Evolutionary conservation across 2,329 filamentous ascomycete genomes (phyloP).

Genomic region (Fonsecaea pugnacius): DNA sequence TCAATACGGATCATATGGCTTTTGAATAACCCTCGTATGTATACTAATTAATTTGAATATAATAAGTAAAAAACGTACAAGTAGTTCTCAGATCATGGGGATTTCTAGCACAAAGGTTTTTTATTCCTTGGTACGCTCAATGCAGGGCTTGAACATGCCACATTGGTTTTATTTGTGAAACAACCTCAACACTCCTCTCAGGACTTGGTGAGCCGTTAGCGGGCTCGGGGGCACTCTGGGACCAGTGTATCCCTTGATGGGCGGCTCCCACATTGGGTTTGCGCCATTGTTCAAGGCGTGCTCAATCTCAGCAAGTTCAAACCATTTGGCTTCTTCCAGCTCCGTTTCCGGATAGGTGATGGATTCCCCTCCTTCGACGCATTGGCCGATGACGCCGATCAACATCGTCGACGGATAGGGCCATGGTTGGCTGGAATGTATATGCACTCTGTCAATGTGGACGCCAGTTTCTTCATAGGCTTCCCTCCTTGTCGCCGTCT

Average conservation of each 20-base stretch:
- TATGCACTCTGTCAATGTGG: slow-evolving; percentile 71
- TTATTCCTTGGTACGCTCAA: neutral
- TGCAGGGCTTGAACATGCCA: neutral
- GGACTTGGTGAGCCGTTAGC: slow-evolving; percentile 27
- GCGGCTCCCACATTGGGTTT: slow-evolving; percentile 30
- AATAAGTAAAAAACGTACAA: neutral
- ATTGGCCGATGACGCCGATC: slow-evolving; percentile 83
- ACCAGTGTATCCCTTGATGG: slow-evolving; percentile 25
- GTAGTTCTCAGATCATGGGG: neutral
- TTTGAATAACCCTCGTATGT: neutral
- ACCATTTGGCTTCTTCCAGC: slow-evolving; percentile 88
- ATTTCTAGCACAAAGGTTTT: neutral
- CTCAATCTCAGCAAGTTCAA: slow-evolving; percentile 75
- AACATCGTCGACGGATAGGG: slow-evolving; percentile 82
- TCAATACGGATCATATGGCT: neutral
- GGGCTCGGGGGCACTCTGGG: slow-evolving; percentile 26
- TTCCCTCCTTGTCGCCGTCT: slow-evolving; percentile 79
- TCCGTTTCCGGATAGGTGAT: slow-evolving; percentile 82
- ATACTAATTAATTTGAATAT: neutral
- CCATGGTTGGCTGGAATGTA: slow-evolving; percentile 84
- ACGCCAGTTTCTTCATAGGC: slow-evolving; percentile 86
- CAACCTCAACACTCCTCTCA: slow-evolving; percentile 26
- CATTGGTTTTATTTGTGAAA: slow-evolving; percentile 10
- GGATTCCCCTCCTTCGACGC: slow-evolving; percentile 68
- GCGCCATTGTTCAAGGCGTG: slow-evolving; percentile 61